These are phyloP conservation scores for Obelidium mucronatum DNA, from an alignment of 192 early-diverging fungal species.

Conservation along the genomic window DNA sequence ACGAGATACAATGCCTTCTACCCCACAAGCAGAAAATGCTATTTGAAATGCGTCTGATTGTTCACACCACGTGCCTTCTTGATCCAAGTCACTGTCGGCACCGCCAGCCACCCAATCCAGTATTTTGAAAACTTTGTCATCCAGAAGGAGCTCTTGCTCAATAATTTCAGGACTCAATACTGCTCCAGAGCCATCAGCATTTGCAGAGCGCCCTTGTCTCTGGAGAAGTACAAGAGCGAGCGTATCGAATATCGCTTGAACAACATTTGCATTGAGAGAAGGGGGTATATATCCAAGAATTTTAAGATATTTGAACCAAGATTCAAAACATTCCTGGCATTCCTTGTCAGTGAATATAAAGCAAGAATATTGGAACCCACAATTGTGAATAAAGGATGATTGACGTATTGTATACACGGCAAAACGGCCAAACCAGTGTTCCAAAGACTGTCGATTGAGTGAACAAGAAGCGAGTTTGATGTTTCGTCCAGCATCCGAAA, in stretches of 20 bases:
- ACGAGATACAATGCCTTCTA: neutral
- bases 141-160: neutral
- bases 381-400: neutral
- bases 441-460: neutral
- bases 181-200: neutral
- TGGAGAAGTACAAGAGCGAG: neutral
- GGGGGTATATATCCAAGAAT: conserved; percentile 3
- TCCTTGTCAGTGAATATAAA: neutral
- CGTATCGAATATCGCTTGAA: neutral
- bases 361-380: neutral
- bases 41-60: neutral
- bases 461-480: neutral
- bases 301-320: conserved; percentile 6
- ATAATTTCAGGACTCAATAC: neutral
- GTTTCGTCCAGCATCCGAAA: neutral
- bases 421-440: neutral
- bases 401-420: neutral
- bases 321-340: conserved; percentile 14
- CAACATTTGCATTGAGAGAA: neutral
- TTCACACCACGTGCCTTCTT: neutral
- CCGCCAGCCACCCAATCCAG: neutral
- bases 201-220: neutral
- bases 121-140: neutral
- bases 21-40: neutral
- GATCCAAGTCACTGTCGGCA: neutral